These are phyloP conservation scores for Lentinula lateritia DNA, from an alignment of 768 basidiomycete species.

Conservation along the genomic window DNA sequence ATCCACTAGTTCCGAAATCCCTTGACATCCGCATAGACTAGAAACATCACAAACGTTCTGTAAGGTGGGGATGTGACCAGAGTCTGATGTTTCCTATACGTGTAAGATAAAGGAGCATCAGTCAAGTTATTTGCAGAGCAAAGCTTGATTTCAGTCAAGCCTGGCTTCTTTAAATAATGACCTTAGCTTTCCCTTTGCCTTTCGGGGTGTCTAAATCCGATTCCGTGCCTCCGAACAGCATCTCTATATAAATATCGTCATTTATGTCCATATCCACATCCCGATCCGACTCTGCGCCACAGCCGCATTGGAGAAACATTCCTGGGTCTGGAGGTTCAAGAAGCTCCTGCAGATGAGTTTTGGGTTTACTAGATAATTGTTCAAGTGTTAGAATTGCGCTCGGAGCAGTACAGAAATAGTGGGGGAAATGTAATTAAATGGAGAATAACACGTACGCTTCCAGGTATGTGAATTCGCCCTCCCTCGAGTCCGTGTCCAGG, in stretches of 20 bases:
- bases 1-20: conserved; percentile 32
- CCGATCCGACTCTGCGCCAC: conserved; percentile 12
- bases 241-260: neutral
- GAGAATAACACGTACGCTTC: neutral
- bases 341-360: conserved; percentile 13
- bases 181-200: neutral
- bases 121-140: too few species aligned
- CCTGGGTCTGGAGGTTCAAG: conserved; percentile 16
- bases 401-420: too few species aligned
- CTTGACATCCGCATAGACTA: conserved; percentile 43
- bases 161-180: neutral
- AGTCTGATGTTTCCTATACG: neutral
- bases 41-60: conserved; percentile 18
- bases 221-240: neutral
- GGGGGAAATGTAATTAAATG: neutral
- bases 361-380: neutral
- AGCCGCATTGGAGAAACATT: conserved; percentile 40
- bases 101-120: neutral
- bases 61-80: neutral
- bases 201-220: neutral
- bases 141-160: neutral
- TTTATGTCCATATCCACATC: neutral
- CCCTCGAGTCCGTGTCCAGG: conserved; percentile 29
- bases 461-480: conserved; percentile 30
- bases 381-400: neutral